A percentile compares a stretch with the other conserved stretches of the same genome.
phyloP scores from a whole-genome alignment of 2,329 filamentous ascomycete genomes.

The Claviceps sp. region DNA sequence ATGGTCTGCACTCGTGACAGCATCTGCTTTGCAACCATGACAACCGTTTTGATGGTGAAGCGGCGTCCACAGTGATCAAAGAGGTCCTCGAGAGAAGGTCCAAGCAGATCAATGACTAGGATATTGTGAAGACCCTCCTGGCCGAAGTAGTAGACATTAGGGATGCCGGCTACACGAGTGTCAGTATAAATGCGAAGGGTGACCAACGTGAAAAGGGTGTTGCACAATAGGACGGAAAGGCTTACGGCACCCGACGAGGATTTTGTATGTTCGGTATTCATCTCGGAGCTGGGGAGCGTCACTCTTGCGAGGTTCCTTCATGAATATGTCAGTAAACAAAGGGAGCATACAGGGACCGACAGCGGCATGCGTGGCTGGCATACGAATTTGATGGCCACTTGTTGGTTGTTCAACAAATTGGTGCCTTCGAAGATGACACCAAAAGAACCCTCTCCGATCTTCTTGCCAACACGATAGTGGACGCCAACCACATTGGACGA shows the following conservation, averaged over 20 bases:
- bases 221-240: background rate
- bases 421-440: slow-evolving; percentile 98
- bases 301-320: slow-evolving; percentile 90
- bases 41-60: slow-evolving; percentile 98
- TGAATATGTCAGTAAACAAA: slow-evolving; percentile 2
- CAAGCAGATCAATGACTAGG: slow-evolving; percentile 95
- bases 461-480: slow-evolving; percentile 97
- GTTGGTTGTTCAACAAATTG: slow-evolving; percentile 96
- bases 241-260: slow-evolving; percentile 97
- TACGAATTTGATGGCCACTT: slow-evolving; percentile 99
- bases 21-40: slow-evolving; percentile 91
- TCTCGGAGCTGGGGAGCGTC: slow-evolving; percentile 95
- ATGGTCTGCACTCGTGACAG: slow-evolving; percentile 99
- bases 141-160: slow-evolving; percentile 98
- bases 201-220: background rate
- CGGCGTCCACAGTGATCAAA: slow-evolving; percentile 99
- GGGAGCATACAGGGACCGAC: background rate
- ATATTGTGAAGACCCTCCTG: slow-evolving; percentile 99
- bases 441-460: slow-evolving; percentile 97
- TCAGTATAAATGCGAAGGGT: background rate
- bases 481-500: slow-evolving; percentile 97
- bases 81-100: slow-evolving; percentile 88
- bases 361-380: slow-evolving; percentile 24
- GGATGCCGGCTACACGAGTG: slow-evolving; percentile 54
- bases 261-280: slow-evolving; percentile 99